Evolutionary conservation across 208 protist species (phyloP), one percentile per base, ranked within the genome.

Genomic region (Trypanosoma mega): DNA sequence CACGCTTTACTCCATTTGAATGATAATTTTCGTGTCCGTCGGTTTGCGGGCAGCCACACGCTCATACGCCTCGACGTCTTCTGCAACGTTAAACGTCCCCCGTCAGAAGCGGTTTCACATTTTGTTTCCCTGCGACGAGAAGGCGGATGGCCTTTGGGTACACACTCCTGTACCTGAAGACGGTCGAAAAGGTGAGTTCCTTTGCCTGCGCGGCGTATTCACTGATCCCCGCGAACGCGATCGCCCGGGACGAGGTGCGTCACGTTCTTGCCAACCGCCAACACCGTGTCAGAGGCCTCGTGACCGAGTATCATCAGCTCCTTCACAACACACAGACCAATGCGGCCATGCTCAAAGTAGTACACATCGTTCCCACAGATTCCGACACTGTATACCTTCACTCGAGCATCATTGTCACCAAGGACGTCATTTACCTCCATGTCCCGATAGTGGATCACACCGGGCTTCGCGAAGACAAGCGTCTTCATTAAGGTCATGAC

Each of bases 311-410:
- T 72, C 76, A 92, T 85, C 31, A 72, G 74, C 67, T 74, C 66
- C 50, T 70, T 58, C 20, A 87, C 63, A 12, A 82, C 53, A 43
- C 81, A 92, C 8, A 70, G 46, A 1, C 84, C 74, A 51, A 88
- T 88, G 37, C 54, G 34, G 36, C 84, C 80, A 64, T 86, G 34
- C 47, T 85, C 74, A 64, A 77, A 80, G 69, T 82, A 89, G 60
- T 88, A 76, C 14, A 84, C 75, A 41, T 92, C 84, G 45, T 77
- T 87, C 37, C 77, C 84, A 56, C 80, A 88, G 53, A 92, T 84
- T 48, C 80, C 80, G 12, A 86, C 70, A 29, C 59, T 79, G 62
- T 89, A 73, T 27, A 88, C 72, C 54, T 75, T 60, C 26, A 88
- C 56, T 7, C 82, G 68, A 65, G 70, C 80, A 64, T 87, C 77